phyloP scores from a whole-genome alignment of 129 eudicot species.

The Arctium lappa region DNA sequence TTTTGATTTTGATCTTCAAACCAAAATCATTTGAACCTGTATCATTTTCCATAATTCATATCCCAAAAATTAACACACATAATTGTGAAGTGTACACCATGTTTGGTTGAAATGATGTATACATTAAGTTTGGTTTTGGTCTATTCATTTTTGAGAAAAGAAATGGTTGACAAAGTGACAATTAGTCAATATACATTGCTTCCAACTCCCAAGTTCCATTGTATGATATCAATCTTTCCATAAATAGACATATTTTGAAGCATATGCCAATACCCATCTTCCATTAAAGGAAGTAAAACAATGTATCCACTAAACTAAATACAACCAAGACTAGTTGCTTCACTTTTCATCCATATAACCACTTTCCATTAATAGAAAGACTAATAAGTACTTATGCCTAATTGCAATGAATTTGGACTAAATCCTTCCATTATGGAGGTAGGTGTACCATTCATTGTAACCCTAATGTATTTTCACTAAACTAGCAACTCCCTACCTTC shows the following conservation, averaged over 20 bases:
- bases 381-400: neutral
- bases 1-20: too few relatives aligned
- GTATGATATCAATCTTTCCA: neutral
- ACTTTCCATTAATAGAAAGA: conserved; percentile 4
- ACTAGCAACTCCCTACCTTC: neutral
- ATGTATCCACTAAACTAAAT: neutral
- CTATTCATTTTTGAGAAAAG: neutral
- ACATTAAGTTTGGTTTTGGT: neutral
- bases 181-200: neutral
- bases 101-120: neutral
- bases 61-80: neutral
- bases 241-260: neutral
- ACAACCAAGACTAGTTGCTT: neutral
- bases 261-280: neutral
- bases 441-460: conserved; percentile 7
- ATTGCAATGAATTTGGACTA: conserved; percentile 12
- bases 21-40: neutral
- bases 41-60: neutral
- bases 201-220: neutral
- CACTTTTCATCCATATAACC: neutral
- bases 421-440: neutral
- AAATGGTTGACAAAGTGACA: neutral
- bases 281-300: neutral
- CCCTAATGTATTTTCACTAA: neutral
- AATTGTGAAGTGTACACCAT: neutral